Evolutionary conservation across 78 protist genomes (phyloP), one percentile per base, ranked within the genome.

Genomic region (Diacronema lutheri): DNA sequence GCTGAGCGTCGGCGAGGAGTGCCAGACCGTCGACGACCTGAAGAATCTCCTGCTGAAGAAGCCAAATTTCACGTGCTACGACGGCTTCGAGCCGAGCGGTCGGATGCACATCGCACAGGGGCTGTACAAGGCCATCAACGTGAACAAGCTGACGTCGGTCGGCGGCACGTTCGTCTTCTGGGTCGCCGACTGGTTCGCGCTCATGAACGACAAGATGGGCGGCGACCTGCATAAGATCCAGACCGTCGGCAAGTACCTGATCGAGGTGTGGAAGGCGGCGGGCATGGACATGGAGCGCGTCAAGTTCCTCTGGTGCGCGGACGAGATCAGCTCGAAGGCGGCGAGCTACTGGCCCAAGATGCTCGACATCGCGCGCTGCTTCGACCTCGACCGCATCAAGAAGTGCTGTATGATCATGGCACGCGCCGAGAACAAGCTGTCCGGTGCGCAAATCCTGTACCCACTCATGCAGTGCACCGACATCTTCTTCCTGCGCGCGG

Each of bases 51-150:
- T 97, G 55, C 65, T 77, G 35, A 92, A 93, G 81, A 97, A 96
- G 90, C 94, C 90, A 21, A 74, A 31, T 26, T 90, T 93, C 25
- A 84, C 88, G 38, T 84, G 90, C 26, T 98, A 98, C 90, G 99
- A 98, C 76, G 99, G 99, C 37, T 98, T 97, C 46, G 99, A 98
- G 93, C 99, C 99, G 65, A 92, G 96, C 3, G 99, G 99, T 9
- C 90, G 99, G 38, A 96, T 98, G 97, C 99, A 97, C 91, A 98
- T 98, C 69, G 99, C 99, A 0, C 99, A 98, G 89, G 99, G 99
- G 61, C 82, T 97, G 61, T 66, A 95, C 68, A 96, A 96, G 69
- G 94, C 98, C 19, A 93, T 97, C 95, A 98, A 98, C 85, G 99
- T 98, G 46, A 98, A 98, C 91, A 96, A 97, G 86, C 86, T 90